phyloP scores from a whole-genome alignment of 805 yeast genomes.

The Brettanomyces sp. region DNA sequence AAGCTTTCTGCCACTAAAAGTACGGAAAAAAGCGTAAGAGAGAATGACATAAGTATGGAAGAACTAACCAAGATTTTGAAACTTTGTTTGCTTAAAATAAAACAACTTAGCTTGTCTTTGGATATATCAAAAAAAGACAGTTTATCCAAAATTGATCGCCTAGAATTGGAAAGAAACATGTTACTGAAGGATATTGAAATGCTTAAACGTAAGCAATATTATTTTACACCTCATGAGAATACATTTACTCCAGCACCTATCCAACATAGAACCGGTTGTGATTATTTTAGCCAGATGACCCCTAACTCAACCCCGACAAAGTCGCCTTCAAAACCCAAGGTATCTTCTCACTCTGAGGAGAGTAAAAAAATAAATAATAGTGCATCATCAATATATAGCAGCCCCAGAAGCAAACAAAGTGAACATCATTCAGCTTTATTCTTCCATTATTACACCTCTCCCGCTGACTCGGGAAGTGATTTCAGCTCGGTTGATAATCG shows the following conservation, averaged over 20 bases:
- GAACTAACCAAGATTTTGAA: conserved; percentile 4
- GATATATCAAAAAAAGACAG: conserved; percentile 11
- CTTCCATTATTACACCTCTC: conserved; percentile 16
- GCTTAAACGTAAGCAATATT: conserved; percentile 8
- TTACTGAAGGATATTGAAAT: conserved; percentile 17
- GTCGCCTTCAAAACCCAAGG: not conserved
- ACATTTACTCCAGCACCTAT: not conserved
- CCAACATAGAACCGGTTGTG: not conserved
- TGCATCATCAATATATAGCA: not conserved
- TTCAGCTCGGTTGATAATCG: conserved; percentile 13
- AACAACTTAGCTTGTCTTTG: conserved; percentile 10
- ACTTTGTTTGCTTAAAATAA: conserved; percentile 10
- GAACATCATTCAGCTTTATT: conserved; percentile 7
- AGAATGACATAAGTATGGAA: conserved; percentile 5
- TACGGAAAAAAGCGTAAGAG: not conserved
- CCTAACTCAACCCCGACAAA: conserved; percentile 1
- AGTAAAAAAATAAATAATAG: not conserved
- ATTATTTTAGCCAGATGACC: not conserved
- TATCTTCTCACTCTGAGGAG: no score
- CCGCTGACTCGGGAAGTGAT: conserved; percentile 7
- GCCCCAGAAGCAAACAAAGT: not conserved
- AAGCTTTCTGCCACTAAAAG: not conserved
- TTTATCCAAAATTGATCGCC: conserved; percentile 12
- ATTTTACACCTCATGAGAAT: no score
- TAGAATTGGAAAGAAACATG: conserved; percentile 17